Evolutionary conservation across 1,284 basidiomycete species (phyloP).

Genomic region (Kwoniella shivajii): DNA sequence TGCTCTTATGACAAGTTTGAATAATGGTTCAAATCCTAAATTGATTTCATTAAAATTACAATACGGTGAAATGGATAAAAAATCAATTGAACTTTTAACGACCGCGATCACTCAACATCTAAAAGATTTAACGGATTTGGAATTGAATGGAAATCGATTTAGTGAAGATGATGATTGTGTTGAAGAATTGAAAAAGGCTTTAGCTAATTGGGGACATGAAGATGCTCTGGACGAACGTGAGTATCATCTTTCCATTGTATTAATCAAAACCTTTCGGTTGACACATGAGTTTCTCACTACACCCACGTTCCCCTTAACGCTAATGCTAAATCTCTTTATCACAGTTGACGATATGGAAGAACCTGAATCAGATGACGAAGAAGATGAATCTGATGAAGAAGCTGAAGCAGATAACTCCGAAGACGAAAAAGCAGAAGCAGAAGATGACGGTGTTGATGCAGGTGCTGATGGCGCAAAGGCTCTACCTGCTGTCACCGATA

Average conservation of each 20-base stretch:
- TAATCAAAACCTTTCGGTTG: too few relatives aligned
- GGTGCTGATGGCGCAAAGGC: conserved; percentile 28
- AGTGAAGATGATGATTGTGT: conserved; percentile 79
- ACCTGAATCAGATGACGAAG: conserved; percentile 59
- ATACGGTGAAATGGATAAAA: conserved; percentile 82
- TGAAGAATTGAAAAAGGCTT: conserved; percentile 64
- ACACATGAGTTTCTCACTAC: too few relatives aligned
- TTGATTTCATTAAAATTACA: conserved; percentile 78
- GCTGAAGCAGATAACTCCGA: conserved; percentile 48
- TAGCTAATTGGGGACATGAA: conserved; percentile 75
- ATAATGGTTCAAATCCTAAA: conserved; percentile 68
- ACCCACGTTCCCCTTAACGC: too few relatives aligned
- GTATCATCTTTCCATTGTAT: conserved; percentile 15
- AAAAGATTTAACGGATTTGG: conserved; percentile 65
- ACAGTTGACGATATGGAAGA: conserved; percentile 67
- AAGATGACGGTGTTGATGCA: conserved; percentile 41
- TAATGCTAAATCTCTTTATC: not conserved
- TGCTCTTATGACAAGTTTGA: conserved; percentile 64
- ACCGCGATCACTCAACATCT: conserved; percentile 66
- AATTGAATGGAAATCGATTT: conserved; percentile 84
- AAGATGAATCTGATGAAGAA: conserved; percentile 55
- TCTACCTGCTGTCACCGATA: conserved; percentile 35
- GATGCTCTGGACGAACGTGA: conserved; percentile 73
- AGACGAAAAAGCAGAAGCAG: conserved; percentile 51
- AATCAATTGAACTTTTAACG: conserved; percentile 69